Evolutionary conservation across 495 filamentous ascomycete species (phyloP).

Genomic region (Penicillium robsamsonii): DNA sequence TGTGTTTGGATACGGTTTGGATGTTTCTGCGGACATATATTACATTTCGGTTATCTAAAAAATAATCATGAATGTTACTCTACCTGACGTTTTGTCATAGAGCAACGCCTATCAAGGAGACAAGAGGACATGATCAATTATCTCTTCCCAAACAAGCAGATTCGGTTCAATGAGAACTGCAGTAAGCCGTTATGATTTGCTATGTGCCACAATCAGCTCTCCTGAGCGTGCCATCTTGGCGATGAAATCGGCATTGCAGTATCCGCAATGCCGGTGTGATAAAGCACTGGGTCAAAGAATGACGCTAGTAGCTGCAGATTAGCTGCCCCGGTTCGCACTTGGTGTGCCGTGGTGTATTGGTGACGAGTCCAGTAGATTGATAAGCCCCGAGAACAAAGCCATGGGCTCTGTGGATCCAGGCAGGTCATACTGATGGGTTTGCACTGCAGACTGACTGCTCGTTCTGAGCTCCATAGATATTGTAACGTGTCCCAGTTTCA

Average conservation of each 20-base stretch:
- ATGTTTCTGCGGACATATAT: slow-evolving; percentile 8
- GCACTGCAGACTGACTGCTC: no score
- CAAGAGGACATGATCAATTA: background rate
- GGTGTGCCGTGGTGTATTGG: background rate
- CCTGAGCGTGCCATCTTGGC: background rate
- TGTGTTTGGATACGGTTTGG: background rate
- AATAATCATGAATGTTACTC: background rate
- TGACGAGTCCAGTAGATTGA: background rate
- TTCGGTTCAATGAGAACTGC: no score
- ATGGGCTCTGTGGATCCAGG: background rate
- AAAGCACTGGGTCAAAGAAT: background rate
- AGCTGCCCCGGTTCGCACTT: background rate
- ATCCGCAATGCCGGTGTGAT: background rate
- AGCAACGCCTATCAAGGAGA: background rate
- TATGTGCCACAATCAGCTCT: background rate
- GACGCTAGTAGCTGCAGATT: background rate
- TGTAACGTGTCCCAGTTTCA: background rate
- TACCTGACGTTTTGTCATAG: background rate
- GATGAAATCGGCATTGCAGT: background rate
- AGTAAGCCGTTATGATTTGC: background rate
- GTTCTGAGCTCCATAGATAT: background rate
- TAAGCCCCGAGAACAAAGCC: background rate
- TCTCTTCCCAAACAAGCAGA: background rate
- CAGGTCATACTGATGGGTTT: background rate
- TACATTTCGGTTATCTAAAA: background rate